Base-by-base conservation (phyloP, 805 yeast species). In the Kuraishia capsulata region DNA sequence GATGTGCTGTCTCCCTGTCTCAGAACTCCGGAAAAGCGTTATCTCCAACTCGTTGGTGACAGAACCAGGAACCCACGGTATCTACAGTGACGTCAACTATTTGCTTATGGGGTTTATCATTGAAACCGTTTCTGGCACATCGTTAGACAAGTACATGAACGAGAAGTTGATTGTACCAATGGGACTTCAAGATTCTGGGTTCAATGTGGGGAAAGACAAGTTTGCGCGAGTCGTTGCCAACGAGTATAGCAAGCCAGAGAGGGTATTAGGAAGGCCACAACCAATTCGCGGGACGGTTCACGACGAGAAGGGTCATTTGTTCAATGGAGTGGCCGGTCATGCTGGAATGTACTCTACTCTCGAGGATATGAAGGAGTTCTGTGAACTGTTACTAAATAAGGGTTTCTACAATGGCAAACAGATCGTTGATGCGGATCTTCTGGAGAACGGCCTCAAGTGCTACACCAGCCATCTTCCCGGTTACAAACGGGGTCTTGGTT, bases 21-120 rank as follows among this genome's bases (percentile, higher is more conserved):
- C 14, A 13, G 20, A 13, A 11, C 34, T 31, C 13, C 14, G 20
- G 10, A 10, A 31, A 17, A 31, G 34, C 34, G 34, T 31, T 9
- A 31, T 31, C 5, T 10, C 10, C 21, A 31, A 31, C 20, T 31
- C 34, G 13, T 21, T 18, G 21, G 21, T 18, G 20, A 5, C 8
- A 6, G 21, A 16, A 21, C 34, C 34, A 31, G 34, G 21, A 4
- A 18, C 34, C 8, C 5, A 14, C 13, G 14, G 13, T 5, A 17
- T 19, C 21, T 31, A 31, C 34, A 31, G 34, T 21, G 34, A 31
- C 20, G 34, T 31, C 13, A 31, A 31, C 34, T 31, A 31, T 17
- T n/a, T 31, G 21, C 34, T 31, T 5, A 14, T 31, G 14, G 34
- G 34, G 20, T 31, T 31, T 13, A 31, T 31, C 20, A 13, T 31